These are phyloP conservation scores for Ophiognomonia clavigignenti-juglandacearum DNA, from an alignment of 2,329 filamentous ascomycete species.

Conservation along the genomic window DNA sequence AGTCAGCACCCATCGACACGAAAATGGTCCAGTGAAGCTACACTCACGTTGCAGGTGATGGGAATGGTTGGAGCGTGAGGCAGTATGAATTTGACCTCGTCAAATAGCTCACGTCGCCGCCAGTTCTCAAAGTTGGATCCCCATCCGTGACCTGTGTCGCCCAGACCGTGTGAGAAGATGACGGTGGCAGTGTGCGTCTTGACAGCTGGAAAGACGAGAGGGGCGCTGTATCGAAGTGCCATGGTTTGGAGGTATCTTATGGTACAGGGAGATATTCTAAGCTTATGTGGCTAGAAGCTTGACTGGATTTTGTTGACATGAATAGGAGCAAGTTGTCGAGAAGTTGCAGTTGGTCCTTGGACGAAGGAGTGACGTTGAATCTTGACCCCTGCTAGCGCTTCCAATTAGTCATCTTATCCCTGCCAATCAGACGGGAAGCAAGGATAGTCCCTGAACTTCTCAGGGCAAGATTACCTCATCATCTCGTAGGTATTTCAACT, in stretches of 20 bases:
- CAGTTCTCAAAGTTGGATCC: slow-evolving; percentile 81
- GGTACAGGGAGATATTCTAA: too few species aligned
- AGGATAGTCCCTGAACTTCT: too few species aligned
- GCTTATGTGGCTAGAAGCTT: too few species aligned
- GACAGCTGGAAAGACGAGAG: slow-evolving; percentile 71
- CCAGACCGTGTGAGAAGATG: slow-evolving; percentile 89
- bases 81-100: slow-evolving; percentile 90
- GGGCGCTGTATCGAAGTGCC: slow-evolving; percentile 32
- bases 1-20: slow-evolving; percentile 7
- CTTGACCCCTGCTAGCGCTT: too few species aligned
- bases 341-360: too few species aligned
- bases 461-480: too few species aligned
- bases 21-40: neutral
- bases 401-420: too few species aligned
- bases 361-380: too few species aligned
- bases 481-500: too few species aligned
- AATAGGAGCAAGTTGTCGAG: too few species aligned
- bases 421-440: too few species aligned
- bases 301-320: too few species aligned
- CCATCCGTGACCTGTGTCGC: slow-evolving; percentile 79
- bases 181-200: slow-evolving; percentile 88
- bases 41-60: slow-evolving; percentile 63
- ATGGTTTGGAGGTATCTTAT: slow-evolving; percentile 1
- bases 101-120: slow-evolving; percentile 72
- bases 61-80: slow-evolving; percentile 85